These are phyloP conservation scores for Phoenix roebelenii DNA, from an alignment of 176 grass and related monocot genomes.

Conservation along the genomic window DNA sequence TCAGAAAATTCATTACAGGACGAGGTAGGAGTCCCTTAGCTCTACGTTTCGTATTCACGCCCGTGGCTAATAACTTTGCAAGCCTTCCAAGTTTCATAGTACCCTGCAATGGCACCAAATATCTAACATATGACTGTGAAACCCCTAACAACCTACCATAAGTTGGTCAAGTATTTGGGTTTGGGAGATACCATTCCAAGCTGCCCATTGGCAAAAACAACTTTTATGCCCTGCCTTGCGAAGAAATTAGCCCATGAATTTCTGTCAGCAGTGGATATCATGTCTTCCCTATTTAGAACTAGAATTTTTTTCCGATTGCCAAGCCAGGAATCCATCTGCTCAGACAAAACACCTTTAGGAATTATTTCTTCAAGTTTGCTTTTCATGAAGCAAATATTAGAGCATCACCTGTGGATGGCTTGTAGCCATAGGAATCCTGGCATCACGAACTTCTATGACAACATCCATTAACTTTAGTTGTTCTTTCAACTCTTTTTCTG, in stretches of 20 bases:
- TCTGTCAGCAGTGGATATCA: slow-evolving; percentile 74
- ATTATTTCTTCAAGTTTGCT: not conserved
- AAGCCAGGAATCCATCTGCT: slow-evolving; percentile 91
- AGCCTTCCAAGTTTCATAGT: slow-evolving; percentile 89
- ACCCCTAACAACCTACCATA: not conserved
- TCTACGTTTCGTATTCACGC: slow-evolving; percentile 75
- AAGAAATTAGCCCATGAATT: slow-evolving; percentile 92
- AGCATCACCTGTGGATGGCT: slow-evolving; percentile 75
- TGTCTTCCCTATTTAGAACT: slow-evolving; percentile 95
- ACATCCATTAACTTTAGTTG: slow-evolving; percentile 96
- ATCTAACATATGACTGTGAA: not conserved
- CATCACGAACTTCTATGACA: slow-evolving; percentile 93
- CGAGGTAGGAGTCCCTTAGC: slow-evolving; percentile 90
- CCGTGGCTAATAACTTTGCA: slow-evolving; percentile 73
- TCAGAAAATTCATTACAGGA: slow-evolving; percentile 40
- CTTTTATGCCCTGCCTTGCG: slow-evolving; percentile 67
- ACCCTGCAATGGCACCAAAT: slow-evolving; percentile 46
- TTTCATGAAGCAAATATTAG: slow-evolving; percentile 12
- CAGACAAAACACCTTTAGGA: slow-evolving; percentile 16
- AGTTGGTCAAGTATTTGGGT: too few species aligned
- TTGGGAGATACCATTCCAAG: slow-evolving; percentile 66
- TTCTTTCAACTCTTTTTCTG: slow-evolving; percentile 86
- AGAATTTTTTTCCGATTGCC: slow-evolving; percentile 76
- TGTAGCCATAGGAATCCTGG: slow-evolving; percentile 82
- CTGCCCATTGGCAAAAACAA: slow-evolving; percentile 81